These are phyloP conservation scores for Backusella tuberculispora DNA, from an alignment of 192 early-diverging fungal genomes.

Conservation along the genomic window DNA sequence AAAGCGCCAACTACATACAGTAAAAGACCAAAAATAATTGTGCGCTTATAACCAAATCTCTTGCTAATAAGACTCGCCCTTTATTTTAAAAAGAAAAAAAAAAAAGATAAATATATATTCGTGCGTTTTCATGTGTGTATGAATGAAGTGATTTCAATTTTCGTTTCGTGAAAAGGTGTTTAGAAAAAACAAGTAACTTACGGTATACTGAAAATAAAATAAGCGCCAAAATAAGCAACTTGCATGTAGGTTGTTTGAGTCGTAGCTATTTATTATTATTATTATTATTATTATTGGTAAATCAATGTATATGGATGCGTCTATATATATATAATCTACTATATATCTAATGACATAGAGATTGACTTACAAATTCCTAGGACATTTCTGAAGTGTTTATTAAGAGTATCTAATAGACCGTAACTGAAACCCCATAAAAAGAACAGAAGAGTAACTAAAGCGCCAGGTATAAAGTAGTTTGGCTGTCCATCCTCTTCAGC, in stretches of 20 bases:
- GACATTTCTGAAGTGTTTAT: slow-evolving; percentile 43
- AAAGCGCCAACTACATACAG: slow-evolving; percentile 42
- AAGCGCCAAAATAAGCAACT: slow-evolving; percentile 45
- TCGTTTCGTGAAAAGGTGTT: neutral
- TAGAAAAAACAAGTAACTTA: slow-evolving; percentile 19
- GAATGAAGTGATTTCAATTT: too few relatives aligned
- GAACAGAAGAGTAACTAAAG: slow-evolving; percentile 37
- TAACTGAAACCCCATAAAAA: slow-evolving; percentile 48
- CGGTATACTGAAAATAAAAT: slow-evolving; percentile 39
- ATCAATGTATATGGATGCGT: too few relatives aligned
- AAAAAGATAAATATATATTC: neutral
- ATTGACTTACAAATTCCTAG: slow-evolving; percentile 33
- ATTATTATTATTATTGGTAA: neutral
- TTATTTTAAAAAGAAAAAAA: neutral
- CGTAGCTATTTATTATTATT: slow-evolving; percentile 6
- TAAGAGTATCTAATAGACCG: slow-evolving; percentile 40
- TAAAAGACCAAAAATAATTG: slow-evolving; percentile 37
- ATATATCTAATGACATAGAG: neutral
- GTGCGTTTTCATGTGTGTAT: too few relatives aligned
- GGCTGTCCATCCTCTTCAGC: neutral
- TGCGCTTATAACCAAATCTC: slow-evolving; percentile 38
- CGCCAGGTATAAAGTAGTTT: slow-evolving; percentile 35
- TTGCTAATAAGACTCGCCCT: slow-evolving; percentile 36
- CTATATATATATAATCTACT: neutral
- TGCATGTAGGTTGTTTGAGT: slow-evolving; percentile 41